Conservation (phyloP, 331 rosid species). For the Pyracantha coccinea region DNA sequence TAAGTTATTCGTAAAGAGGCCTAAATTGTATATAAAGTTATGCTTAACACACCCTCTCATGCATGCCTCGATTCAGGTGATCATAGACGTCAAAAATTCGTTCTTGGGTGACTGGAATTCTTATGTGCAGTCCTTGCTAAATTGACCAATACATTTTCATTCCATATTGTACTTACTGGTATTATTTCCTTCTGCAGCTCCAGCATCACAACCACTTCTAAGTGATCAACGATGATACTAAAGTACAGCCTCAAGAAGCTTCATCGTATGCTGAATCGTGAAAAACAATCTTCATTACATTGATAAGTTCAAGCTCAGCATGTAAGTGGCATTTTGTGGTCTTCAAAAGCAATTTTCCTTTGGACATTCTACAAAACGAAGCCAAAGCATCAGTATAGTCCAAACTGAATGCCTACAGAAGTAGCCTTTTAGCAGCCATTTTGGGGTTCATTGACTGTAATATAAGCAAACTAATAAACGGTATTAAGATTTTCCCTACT, state of each 20-base stretch:
- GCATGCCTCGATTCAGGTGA: neutral
- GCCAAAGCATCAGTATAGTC: neutral
- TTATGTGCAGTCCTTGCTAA: neutral
- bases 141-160: neutral
- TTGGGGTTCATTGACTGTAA: constrained; percentile 15
- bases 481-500: constrained; percentile 14
- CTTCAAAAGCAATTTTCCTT: neutral
- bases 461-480: constrained; percentile 7
- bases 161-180: neutral
- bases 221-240: constrained; percentile 37
- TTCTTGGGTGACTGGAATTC: neutral
- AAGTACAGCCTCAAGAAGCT: constrained; percentile 20
- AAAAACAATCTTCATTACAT: neutral
- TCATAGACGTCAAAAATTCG: neutral
- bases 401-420: constrained; percentile 4
- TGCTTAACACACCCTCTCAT: neutral
- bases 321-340: constrained; percentile 11
- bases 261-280: neutral
- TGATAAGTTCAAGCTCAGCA: neutral
- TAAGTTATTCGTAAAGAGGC: neutral
- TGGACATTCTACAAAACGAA: neutral
- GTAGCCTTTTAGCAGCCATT: constrained; percentile 18
- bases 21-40: too few species aligned
- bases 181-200: constrained; percentile 27
- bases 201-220: constrained; percentile 51